Evolutionary conservation across 768 basidiomycete genomes (phyloP).

Genomic region (Boletus rubropictus): DNA sequence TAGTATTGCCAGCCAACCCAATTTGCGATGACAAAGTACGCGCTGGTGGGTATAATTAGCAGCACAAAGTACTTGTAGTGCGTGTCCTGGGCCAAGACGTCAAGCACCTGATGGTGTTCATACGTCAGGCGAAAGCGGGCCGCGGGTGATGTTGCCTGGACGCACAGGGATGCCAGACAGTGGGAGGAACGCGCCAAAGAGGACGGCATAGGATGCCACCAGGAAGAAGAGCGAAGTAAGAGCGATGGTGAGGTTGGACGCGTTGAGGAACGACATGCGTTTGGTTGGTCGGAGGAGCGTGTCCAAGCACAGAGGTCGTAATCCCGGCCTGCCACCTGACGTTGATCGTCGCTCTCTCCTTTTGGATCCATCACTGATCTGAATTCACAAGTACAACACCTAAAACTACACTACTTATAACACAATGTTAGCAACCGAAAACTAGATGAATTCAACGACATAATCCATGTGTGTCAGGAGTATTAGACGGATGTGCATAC

Average conservation of each 20-base stretch:
- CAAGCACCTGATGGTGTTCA: constrained; percentile 46
- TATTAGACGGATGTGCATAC: constrained; percentile 31
- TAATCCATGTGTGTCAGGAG: constrained; percentile 16
- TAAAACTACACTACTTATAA: constrained; percentile 28
- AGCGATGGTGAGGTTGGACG: constrained; percentile 45
- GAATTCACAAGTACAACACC: constrained; percentile 15
- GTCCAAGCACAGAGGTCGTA: constrained; percentile 20
- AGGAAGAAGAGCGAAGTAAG: constrained; percentile 49
- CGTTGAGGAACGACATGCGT: constrained; percentile 28
- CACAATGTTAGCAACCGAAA: constrained; percentile 13
- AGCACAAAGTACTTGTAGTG: constrained; percentile 89
- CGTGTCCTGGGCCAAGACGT: constrained; percentile 59
- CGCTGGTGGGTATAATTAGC: constrained; percentile 71
- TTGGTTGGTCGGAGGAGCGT: constrained; percentile 11
- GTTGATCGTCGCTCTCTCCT: constrained; percentile 4
- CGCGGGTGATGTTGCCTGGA: constrained; percentile 6
- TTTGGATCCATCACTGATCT: no score
- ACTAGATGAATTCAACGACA: constrained; percentile 15
- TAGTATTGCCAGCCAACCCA: constrained; percentile 99
- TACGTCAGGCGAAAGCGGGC: constrained; percentile 18
- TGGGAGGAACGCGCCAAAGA: constrained; percentile 63
- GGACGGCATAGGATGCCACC: constrained; percentile 54
- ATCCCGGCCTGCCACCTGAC: constrained; percentile 19
- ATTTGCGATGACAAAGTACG: constrained; percentile 93
- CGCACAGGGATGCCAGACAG: constrained; percentile 47